Base-by-base conservation (phyloP, 169 alveolate species). In the Perkinsus chesapeaki region DNA sequence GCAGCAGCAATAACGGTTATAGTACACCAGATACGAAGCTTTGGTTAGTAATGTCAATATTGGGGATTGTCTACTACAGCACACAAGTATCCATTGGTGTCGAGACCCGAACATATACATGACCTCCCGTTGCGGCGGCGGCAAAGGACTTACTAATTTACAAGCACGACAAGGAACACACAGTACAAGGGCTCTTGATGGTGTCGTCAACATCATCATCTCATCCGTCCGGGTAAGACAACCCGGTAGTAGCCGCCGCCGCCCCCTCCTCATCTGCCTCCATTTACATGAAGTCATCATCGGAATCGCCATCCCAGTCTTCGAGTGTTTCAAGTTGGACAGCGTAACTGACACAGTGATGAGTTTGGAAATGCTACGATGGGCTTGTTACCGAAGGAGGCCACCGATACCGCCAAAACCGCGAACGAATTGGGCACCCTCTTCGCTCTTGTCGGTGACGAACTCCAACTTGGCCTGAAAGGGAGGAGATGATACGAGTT, bases 371-470 rank as follows among this genome's bases (percentile, higher is more conserved):
- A 93, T 73, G 91, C 97, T 98, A 92, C 97, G 93, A 92, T 98
- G 99, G 48, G 98, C 93, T 93, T 98, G 97, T 96, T 98, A 99
- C 92, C 99, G 96, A 91, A 99, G 97, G 96, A 99, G 97, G 37
- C 99, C 99, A 34, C 99, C 99, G 90, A 99, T 97, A 39, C 99
- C 99, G 27, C 99, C 99, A 95, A 99, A 99, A 48, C 99, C 99
- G 94, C 98, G 98, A 92, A 98, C 99, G 93, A 99, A 99, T 96
- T 99, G 99, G 73, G 98, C 98, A 27, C 99, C 99, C 96, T 99
- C 99, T 94, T 98, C 99, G 39, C 99, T 98, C 95, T 97, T 98
- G 95, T 98, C 99, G 48, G 99, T 98, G 92, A 99, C 99, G 91
- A 99, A 98, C 93, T 99, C 99, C 48, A 99, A 94, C 43, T 96